phyloP scores from a whole-genome alignment of 352 stramenopile species.

The Halophytophthora batemanensis region DNA sequence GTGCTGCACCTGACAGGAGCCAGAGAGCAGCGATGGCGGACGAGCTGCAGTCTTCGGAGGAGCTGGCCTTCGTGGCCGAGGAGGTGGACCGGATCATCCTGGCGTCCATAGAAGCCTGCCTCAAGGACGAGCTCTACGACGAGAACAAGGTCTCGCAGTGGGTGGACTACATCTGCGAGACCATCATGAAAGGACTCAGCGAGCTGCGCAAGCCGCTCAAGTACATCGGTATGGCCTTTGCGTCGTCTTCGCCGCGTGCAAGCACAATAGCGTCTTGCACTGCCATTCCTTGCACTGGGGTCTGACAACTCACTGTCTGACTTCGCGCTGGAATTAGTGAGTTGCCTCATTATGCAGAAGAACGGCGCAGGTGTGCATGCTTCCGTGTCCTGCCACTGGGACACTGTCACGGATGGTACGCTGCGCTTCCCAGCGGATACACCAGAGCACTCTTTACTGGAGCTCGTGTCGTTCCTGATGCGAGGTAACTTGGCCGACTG shows the following conservation, averaged over 20 bases:
- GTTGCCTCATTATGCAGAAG: constrained; percentile 92
- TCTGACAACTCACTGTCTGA: constrained; percentile 6
- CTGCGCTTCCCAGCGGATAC: no score
- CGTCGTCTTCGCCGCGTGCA: neutral
- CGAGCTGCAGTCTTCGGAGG: constrained; percentile 85
- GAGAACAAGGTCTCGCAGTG: constrained; percentile 84
- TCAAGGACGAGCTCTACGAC: constrained; percentile 88
- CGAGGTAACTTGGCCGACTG: neutral
- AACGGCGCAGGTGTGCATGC: constrained; percentile 90
- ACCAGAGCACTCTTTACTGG: neutral
- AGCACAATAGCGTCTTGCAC: no score
- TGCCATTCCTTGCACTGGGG: neutral
- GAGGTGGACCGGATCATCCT: constrained; percentile 90
- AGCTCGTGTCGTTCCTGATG: neutral
- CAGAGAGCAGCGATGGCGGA: constrained; percentile 49
- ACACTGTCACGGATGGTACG: constrained; percentile 86
- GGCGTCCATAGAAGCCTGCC: constrained; percentile 68
- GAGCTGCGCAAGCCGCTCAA: constrained; percentile 92
- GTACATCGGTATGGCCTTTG: constrained; percentile 63
- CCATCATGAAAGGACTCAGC: constrained; percentile 81
- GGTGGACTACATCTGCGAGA: constrained; percentile 90
- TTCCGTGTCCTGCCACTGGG: constrained; percentile 89
- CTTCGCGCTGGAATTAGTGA: constrained; percentile 46
- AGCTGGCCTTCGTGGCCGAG: constrained; percentile 90
- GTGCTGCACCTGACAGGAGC: neutral